These are phyloP conservation scores for Rhodosporidiobolus sp. DNA, from an alignment of 768 basidiomycete genomes.

Conservation along the genomic window DNA sequence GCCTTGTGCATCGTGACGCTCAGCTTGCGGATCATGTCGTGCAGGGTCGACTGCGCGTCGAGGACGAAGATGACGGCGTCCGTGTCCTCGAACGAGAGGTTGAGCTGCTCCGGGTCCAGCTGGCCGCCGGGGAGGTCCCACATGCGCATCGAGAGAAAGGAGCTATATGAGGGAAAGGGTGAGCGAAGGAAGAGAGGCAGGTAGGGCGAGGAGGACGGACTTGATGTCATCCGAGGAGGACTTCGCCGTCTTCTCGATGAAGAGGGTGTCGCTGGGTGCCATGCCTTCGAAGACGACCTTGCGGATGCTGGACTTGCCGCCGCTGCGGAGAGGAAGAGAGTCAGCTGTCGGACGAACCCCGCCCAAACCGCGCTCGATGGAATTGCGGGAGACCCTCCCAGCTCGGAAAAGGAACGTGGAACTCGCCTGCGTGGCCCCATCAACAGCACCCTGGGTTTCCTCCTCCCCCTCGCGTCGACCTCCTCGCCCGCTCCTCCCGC, in stretches of 20 bases:
- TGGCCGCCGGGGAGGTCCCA: slow-evolving; percentile 90
- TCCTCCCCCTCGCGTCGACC: slow-evolving; percentile 5
- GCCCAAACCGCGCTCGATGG: not conserved
- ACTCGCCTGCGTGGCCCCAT: slow-evolving; percentile 29
- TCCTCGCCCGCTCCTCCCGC: not conserved
- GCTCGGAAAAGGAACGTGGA: too few species aligned
- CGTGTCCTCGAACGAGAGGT: slow-evolving; percentile 68
- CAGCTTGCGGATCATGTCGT: slow-evolving; percentile 50
- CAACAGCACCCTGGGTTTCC: slow-evolving; percentile 28
- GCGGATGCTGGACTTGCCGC: slow-evolving; percentile 86
- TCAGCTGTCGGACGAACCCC: not conserved
- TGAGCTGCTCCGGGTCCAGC: slow-evolving; percentile 68
- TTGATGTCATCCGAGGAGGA: slow-evolving; percentile 62
- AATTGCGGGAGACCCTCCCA: not conserved
- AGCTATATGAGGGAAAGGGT: slow-evolving; percentile 54
- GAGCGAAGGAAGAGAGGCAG: not conserved
- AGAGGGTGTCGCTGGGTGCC: slow-evolving; percentile 79
- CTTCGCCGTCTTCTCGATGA: slow-evolving; percentile 79
- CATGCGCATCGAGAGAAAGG: slow-evolving; percentile 85
- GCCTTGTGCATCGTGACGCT: slow-evolving; percentile 71
- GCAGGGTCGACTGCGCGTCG: slow-evolving; percentile 74
- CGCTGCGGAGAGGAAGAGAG: slow-evolving; percentile 53
- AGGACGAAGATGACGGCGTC: slow-evolving; percentile 87
- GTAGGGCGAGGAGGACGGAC: slow-evolving; percentile 55
- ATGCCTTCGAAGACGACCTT: slow-evolving; percentile 87